Evolutionary conservation across 306 rosid genomes (phyloP).

Genomic region (Lathyrus aphaca): DNA sequence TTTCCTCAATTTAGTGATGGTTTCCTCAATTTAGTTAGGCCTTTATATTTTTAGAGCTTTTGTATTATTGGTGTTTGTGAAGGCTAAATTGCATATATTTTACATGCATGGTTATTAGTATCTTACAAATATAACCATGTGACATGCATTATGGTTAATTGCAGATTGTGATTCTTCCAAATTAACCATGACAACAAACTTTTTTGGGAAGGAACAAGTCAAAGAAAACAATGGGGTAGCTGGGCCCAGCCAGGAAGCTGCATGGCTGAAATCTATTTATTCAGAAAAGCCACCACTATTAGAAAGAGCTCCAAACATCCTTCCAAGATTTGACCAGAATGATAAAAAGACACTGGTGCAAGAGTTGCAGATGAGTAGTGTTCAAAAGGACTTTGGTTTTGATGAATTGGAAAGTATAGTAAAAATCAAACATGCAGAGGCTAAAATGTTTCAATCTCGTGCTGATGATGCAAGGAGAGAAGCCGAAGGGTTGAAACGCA

Average conservation of each 20-base stretch:
- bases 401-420: conserved; percentile 89
- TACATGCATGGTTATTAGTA: conserved; percentile 12
- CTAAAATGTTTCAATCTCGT: conserved; percentile 88
- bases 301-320: conserved; percentile 66
- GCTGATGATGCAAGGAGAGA: conserved; percentile 96
- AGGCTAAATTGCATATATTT: conserved; percentile 34
- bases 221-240: conserved; percentile 63
- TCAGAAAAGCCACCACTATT: conserved; percentile 64
- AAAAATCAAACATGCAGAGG: conserved; percentile 83
- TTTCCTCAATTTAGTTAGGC: neutral
- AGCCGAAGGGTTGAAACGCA: conserved; percentile 86
- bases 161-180: conserved; percentile 83
- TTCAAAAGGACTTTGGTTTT: conserved; percentile 72
- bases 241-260: conserved; percentile 79
- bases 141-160: conserved; percentile 38
- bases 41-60: neutral
- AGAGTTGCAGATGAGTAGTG: conserved; percentile 63
- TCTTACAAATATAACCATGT: neutral
- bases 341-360: conserved; percentile 61
- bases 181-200: conserved; percentile 46
- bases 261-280: conserved; percentile 75
- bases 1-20: conserved; percentile 8
- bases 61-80: neutral
- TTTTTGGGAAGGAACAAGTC: conserved; percentile 61
- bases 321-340: conserved; percentile 68